Evolutionary conservation across 2,329 filamentous ascomycete species (phyloP), one percentile per base, ranked within the genome.

Genomic region (Cordyceps tenuipes): DNA sequence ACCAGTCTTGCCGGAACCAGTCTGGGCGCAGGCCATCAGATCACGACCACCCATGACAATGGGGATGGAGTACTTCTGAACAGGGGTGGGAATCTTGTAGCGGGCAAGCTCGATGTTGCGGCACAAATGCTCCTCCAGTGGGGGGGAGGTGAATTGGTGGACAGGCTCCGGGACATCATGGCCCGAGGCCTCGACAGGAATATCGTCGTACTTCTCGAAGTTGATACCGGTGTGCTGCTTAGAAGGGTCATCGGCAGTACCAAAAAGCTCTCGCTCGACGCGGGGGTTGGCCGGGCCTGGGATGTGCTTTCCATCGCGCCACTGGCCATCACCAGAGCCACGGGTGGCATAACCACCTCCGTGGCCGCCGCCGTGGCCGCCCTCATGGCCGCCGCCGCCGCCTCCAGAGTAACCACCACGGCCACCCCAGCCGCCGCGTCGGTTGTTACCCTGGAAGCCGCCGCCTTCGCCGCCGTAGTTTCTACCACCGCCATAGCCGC

Each of bases 161-260:
- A 97, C 90, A 46, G 93, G 89, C 71, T 97, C 94, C 50, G 94
- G 94, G 57, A 97, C 91, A 71, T 96, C 86, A 58, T 91, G 87
- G 63, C 94, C 94, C 62, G 93, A 97, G 64, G 94, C 94, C 78
- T 97, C 94, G 65, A 99, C 94, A 59, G 94, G 94, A 66, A 99
- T 99, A 76, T 99, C 94, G 72, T 99, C 94, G 78, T 99, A 99
- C 82, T 99, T 99, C 80, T 96, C 88, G 74, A 99, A 99, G 84
- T 99, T 99, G 88, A 99, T 97, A 77, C 94, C 94, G 39, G 91
- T 97, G 71, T 95, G 90, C 75, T 96, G 90, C 83, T 97, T 97
- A 66, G 88, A 86, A 64, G 93, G 91, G 71, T 97, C 94, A 75
- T 97, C 93, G 68, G 87, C 80, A 55, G 88, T 81, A 70, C 94